Evolutionary conservation across 2,329 filamentous ascomycete genomes (phyloP).

Genomic region (Apiospora sp.): DNA sequence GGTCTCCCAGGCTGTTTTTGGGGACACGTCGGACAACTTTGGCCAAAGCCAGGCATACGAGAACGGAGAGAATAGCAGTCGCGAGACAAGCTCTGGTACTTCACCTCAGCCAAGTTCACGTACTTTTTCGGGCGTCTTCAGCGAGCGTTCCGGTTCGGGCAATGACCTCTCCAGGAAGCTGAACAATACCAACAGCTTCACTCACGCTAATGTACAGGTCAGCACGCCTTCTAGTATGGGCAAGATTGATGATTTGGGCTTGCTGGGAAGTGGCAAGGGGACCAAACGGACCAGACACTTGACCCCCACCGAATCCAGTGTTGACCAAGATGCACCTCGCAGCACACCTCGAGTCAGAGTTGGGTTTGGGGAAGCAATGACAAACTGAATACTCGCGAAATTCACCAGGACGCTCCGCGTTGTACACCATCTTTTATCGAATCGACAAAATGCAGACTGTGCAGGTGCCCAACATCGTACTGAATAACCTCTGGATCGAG

Average conservation of each 20-base stretch:
- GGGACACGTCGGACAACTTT: slow-evolving; percentile 32
- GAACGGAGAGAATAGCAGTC: slow-evolving; percentile 27
- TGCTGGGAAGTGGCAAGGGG: slow-evolving; percentile 43
- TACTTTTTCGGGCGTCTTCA: slow-evolving; percentile 41
- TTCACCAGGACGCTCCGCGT: neutral
- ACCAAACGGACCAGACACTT: slow-evolving; percentile 56
- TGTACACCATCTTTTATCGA: slow-evolving; percentile 87
- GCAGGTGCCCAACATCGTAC: slow-evolving; percentile 87
- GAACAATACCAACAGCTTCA: slow-evolving; percentile 38
- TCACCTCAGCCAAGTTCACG: slow-evolving; percentile 39
- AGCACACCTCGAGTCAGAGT: slow-evolving; percentile 43
- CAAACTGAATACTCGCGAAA: neutral
- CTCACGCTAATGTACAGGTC: slow-evolving; percentile 32
- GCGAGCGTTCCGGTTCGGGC: slow-evolving; percentile 38
- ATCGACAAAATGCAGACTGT: slow-evolving; percentile 82
- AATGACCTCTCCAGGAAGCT: slow-evolving; percentile 43
- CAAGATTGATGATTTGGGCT: slow-evolving; percentile 14
- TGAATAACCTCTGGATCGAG: slow-evolving; percentile 95
- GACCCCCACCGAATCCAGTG: slow-evolving; percentile 52
- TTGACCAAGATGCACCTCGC: slow-evolving; percentile 56
- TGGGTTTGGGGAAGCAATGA: slow-evolving; percentile 30
- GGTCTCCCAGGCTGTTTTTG: slow-evolving; percentile 49
- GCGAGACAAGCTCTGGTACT: slow-evolving; percentile 36
- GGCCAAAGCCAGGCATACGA: slow-evolving; percentile 30
- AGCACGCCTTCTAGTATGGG: slow-evolving; percentile 28